Evolutionary conservation across 2,329 filamentous ascomycete species (phyloP), one percentile per base, ranked within the genome.

Genomic region (Calycina marina): DNA sequence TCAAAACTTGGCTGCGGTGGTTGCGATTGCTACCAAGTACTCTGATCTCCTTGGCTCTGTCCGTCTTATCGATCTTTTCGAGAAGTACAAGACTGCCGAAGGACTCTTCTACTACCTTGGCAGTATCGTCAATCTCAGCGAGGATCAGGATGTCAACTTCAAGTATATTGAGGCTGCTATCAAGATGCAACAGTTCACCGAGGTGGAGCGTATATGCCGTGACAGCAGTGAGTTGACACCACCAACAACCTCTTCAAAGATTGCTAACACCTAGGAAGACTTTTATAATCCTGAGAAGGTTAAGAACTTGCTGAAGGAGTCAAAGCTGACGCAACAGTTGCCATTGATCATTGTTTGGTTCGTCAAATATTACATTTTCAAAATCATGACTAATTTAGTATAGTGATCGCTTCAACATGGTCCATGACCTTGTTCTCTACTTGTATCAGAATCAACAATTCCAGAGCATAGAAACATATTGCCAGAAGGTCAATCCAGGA

Each of bases 371-470:
- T n/a, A n/a, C n/a, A n/a, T n/a, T n/a, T n/a, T n/a, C n/a, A n/a
- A n/a, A n/a, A n/a, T n/a, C n/a, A n/a, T n/a, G n/a, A n/a, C n/a
- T n/a, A n/a, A n/a, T n/a, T n/a, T n/a, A n/a, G n/a, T n/a, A n/a
- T n/a, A n/a, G 92, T 60, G 90, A 98, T 54, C 83, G 88, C n/a
- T 94, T 92, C 70, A 93, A 96, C 63, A 93, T 98, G 52, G 84
- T 96, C 25, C 90, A 98, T 52, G 90, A 98, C 51, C 61, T 98
- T 51, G 84, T 98, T 27, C 70, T 98, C 14, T 94, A 90, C 60
- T 72, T 98, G 6, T 98, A 98, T 65, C 90, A 96, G 67, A 93
- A 93, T 60, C 88, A 98, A 59, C 88, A 96, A 54, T 98, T 94
- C 70, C 85, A 93, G 62, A 93, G 90, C 1, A 98, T 98, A 43